Evolutionary conservation across 2,329 filamentous ascomycete genomes (phyloP).

Genomic region (Sarocladium strictum): DNA sequence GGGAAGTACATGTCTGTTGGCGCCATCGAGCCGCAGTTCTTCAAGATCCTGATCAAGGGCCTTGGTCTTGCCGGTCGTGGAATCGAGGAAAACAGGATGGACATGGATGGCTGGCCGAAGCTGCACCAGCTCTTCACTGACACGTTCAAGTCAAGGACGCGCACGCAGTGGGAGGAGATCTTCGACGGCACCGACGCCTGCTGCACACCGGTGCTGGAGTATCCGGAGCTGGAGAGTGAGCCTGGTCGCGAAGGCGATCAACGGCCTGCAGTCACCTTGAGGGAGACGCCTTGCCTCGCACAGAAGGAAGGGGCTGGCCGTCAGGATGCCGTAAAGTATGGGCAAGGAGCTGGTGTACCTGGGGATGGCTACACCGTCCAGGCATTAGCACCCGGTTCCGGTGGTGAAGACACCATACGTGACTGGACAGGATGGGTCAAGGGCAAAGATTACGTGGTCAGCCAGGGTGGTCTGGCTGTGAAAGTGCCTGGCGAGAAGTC

Average conservation of each 20-base stretch:
- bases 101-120: slow-evolving; percentile 61
- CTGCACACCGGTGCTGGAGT: slow-evolving; percentile 79
- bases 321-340: slow-evolving; percentile 34
- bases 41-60: slow-evolving; percentile 58
- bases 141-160: slow-evolving; percentile 63
- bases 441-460: slow-evolving; percentile 64
- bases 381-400: slow-evolving; percentile 58
- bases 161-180: slow-evolving; percentile 74
- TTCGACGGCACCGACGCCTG: slow-evolving; percentile 93
- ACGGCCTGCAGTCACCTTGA: slow-evolving; percentile 63
- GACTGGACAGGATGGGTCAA: slow-evolving; percentile 74
- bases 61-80: slow-evolving; percentile 50
- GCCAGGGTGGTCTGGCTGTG: slow-evolving; percentile 54
- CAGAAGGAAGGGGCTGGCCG: slow-evolving; percentile 40
- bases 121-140: slow-evolving; percentile 55
- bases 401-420: slow-evolving; percentile 62
- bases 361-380: slow-evolving; percentile 62
- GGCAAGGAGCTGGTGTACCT: slow-evolving; percentile 59
- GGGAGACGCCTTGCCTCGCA: slow-evolving; percentile 61
- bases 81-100: slow-evolving; percentile 48
- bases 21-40: slow-evolving; percentile 85
- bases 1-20: slow-evolving; percentile 81
- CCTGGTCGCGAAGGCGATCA: slow-evolving; percentile 57
- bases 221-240: slow-evolving; percentile 58
- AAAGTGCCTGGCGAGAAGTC: slow-evolving; percentile 21